Percentiles rank a stretch among this genome's conserved stretches.
These are phyloP conservation scores for Aspergillus ochraceus DNA, from an alignment of 2,329 filamentous ascomycete species.

Conservation along the genomic window DNA sequence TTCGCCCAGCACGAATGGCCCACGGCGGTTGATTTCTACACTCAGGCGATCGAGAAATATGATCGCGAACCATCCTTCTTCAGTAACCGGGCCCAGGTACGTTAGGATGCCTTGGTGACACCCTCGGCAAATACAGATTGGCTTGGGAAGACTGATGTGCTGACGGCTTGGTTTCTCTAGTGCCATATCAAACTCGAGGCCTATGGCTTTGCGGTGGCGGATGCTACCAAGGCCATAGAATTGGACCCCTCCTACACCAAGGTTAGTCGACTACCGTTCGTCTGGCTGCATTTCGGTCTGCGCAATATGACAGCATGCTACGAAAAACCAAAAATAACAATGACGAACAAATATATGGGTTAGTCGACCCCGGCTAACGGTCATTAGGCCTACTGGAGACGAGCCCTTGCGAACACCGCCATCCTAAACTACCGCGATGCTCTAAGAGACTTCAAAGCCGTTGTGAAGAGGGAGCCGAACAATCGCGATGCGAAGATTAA, in stretches of 20 bases:
- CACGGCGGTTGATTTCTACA: constrained; percentile 77
- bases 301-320: too few species aligned
- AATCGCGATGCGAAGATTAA: constrained; percentile 92
- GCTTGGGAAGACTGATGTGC: neutral
- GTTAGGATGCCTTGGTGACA: constrained; percentile 23
- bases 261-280: constrained; percentile 49
- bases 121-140: neutral
- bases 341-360: neutral
- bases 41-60: constrained; percentile 81
- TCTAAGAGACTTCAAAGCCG: constrained; percentile 86
- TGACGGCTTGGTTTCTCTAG: constrained; percentile 47
- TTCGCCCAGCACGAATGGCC: constrained; percentile 87
- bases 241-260: constrained; percentile 86
- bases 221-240: constrained; percentile 88
- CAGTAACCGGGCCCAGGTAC: constrained; percentile 90
- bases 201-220: constrained; percentile 87
- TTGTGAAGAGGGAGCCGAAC: constrained; percentile 78
- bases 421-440: constrained; percentile 88
- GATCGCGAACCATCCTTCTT: constrained; percentile 84
- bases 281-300: neutral
- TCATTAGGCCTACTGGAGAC: constrained; percentile 82
- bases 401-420: constrained; percentile 86
- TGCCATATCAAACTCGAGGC: constrained; percentile 94
- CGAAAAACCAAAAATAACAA: neutral
- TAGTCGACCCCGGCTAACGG: neutral